phyloP scores from a whole-genome alignment of 768 basidiomycete species.

The Tulasnella sp. region DNA sequence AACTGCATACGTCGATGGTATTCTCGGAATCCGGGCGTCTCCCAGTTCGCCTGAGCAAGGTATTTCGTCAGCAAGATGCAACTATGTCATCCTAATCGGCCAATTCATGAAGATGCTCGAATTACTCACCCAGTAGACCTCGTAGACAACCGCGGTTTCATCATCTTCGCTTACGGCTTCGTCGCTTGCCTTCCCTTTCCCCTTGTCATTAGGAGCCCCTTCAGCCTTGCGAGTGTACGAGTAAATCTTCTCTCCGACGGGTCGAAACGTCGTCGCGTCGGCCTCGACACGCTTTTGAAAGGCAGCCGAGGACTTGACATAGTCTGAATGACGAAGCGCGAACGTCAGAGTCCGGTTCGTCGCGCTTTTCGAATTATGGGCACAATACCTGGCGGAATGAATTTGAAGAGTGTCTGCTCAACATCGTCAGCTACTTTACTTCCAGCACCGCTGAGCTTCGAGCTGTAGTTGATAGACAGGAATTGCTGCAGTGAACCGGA shows the following conservation, averaged over 20 bases:
- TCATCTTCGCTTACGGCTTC: constrained; percentile 37
- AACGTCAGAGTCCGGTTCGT: no score
- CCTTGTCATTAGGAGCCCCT: constrained; percentile 36
- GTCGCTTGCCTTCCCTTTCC: constrained; percentile 39
- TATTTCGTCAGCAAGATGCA: not conserved
- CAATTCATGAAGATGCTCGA: no score
- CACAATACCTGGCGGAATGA: constrained; percentile 57
- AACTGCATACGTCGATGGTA: constrained; percentile 89
- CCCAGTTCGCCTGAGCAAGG: constrained; percentile 59
- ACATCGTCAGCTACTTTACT: constrained; percentile 69
- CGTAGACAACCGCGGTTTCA: constrained; percentile 61
- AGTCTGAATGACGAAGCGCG: constrained; percentile 36
- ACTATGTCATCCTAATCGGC: no score
- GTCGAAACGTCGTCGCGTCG: constrained; percentile 70
- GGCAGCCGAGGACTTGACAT: constrained; percentile 50
- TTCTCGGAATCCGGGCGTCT: constrained; percentile 79
- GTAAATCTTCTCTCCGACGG: constrained; percentile 62
- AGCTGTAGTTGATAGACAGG: constrained; percentile 55
- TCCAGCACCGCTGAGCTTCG: constrained; percentile 43
- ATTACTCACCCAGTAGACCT: constrained; percentile 76
- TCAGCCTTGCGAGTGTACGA: constrained; percentile 58
- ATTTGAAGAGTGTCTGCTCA: constrained; percentile 60
- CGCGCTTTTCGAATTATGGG: not conserved
- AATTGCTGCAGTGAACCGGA: constrained; percentile 78
- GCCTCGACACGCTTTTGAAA: constrained; percentile 64